Base-by-base conservation (phyloP, 2,329 filamentous ascomycete genomes). In the Pseudogymnoascus sp. region DNA sequence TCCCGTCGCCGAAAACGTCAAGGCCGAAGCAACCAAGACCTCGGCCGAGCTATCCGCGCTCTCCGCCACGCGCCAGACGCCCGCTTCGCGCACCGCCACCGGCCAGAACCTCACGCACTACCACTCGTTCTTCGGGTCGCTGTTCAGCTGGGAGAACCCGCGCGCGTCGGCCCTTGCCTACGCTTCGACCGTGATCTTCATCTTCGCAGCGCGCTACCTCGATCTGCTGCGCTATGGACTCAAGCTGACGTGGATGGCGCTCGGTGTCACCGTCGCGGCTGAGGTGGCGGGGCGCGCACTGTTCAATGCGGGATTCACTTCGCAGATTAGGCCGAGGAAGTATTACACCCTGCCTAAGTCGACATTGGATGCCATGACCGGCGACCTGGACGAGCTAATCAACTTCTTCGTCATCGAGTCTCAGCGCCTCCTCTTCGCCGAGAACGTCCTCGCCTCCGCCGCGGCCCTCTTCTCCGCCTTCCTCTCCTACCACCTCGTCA, bases 381-480 rank as follows among this genome's bases (percentile, higher is more conserved):
- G 83, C 62, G 86, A 89, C 67, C 77, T 85, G 41, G 83, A 88
- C 70, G 86, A 89, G 75, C 80, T 89, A 64, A 74, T 86, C 76
- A 89, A 89, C 80, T 89, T 89, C 74, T 85, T 89, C 69, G 79
- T 88, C 65, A 87, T 89, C 63, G 87, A 89, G 77, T 78, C 80
- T 60, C 87, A 89, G 78, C 82, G 86, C 65, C 83, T 89, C 67
- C 71, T 89, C 62, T 89, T 85, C 67, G 86, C 81, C 45, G 87
- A 89, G 80, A 89, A 88, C 68, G 74, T 89, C 63, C 74, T 76
- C 66, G 81, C 79, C 62, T 88, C 86, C 22, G 75, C 76, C 69
- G 80, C 78, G 67, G 86, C 84, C 63, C 83, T 82, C 66, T 60
- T 86, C 60, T 78, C 78, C 65, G 80, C 86, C 58, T 86, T 89